Evolutionary conservation across 768 basidiomycete genomes (phyloP).

Genomic region (Pseudohyphozyma bogoriensis): DNA sequence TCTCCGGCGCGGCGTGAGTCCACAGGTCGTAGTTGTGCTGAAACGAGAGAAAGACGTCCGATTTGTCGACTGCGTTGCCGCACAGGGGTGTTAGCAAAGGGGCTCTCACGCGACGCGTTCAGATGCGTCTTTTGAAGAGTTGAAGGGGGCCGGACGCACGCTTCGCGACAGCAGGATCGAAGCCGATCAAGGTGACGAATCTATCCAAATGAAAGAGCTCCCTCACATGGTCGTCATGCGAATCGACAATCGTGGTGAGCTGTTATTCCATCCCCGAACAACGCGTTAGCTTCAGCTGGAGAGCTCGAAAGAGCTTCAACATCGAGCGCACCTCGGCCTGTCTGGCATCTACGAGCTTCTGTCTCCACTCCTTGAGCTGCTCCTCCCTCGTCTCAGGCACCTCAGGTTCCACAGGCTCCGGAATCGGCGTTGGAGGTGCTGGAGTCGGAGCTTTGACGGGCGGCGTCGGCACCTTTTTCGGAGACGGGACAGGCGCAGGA

Average conservation of each 20-base stretch:
- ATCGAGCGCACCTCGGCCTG: constrained; percentile 17
- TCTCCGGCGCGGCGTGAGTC: constrained; percentile 10
- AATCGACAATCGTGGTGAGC: constrained; percentile 22
- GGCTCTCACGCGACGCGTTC: constrained; percentile 54
- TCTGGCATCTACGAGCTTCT: constrained; percentile 8
- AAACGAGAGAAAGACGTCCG: constrained; percentile 24
- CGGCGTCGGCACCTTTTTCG: no score
- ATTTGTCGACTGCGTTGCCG: constrained; percentile 19
- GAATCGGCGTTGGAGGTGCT: neutral
- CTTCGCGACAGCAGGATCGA: constrained; percentile 72
- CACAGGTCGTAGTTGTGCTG: constrained; percentile 29
- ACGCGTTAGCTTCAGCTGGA: neutral
- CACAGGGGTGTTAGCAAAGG: neutral
- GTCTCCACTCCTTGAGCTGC: constrained; percentile 9
- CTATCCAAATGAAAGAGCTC: constrained; percentile 82
- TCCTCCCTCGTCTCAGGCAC: no score
- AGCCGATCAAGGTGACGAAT: constrained; percentile 63
- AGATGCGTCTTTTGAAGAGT: constrained; percentile 47
- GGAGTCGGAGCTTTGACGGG: neutral
- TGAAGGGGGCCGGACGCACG: constrained; percentile 38
- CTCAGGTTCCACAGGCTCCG: no score
- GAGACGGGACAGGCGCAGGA: no score
- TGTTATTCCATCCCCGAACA: neutral
- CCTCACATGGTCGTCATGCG: constrained; percentile 50
- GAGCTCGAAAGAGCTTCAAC: neutral